Evolutionary conservation across 163 green algal species (phyloP).

Genomic region (Prototheca stagnorum): DNA sequence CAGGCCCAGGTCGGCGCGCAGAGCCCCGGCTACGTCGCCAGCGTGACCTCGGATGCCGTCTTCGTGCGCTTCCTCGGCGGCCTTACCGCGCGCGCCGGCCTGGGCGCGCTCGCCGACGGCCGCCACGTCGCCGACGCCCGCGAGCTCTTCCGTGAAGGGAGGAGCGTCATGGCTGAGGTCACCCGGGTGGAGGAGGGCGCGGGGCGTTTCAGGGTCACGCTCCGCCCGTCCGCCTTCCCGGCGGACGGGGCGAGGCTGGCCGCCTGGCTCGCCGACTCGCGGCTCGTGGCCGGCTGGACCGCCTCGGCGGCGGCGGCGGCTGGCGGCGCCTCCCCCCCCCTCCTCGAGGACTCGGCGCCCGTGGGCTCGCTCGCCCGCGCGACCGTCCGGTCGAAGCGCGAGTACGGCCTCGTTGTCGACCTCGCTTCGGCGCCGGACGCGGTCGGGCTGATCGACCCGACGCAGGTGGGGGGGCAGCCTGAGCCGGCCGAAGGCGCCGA

Average conservation of each 20-base stretch:
- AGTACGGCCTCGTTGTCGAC: too few relatives aligned
- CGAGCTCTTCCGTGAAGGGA: conserved; percentile 41
- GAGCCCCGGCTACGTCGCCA: conserved; percentile 65
- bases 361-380: too few relatives aligned
- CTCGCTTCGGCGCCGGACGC: too few relatives aligned
- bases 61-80: conserved; percentile 53
- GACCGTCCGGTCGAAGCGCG: too few relatives aligned
- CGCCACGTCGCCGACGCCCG: conserved; percentile 53
- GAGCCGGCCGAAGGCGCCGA: conserved; percentile 12
- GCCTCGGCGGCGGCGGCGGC: too few relatives aligned
- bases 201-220: background rate
- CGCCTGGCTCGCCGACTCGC: conserved; percentile 1
- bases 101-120: conserved; percentile 63
- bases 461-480: too few relatives aligned
- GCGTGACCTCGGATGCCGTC: conserved; percentile 36
- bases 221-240: background rate
- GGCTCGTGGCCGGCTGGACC: too few relatives aligned
- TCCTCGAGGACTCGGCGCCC: too few relatives aligned
- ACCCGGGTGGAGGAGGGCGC: conserved; percentile 14
- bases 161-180: conserved; percentile 53
- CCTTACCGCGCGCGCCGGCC: conserved; percentile 54
- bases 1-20: conserved; percentile 29
- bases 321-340: too few relatives aligned
- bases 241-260: background rate
- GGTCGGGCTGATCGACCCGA: too few relatives aligned